Base-by-base conservation (phyloP, 441 rosid species). In the Aquilaria agallochum region DNA sequence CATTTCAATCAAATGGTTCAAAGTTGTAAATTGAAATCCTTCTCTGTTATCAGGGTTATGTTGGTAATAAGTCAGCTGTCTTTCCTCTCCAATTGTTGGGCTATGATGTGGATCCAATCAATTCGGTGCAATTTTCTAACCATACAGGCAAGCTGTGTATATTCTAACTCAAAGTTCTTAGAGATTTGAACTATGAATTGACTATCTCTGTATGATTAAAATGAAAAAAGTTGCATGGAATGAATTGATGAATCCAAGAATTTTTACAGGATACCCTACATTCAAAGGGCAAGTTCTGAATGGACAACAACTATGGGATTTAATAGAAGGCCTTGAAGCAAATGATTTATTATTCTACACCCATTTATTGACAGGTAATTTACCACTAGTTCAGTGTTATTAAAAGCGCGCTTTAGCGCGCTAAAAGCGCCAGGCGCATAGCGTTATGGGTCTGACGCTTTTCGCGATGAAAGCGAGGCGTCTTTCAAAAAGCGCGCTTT, bases 61-160 rank as follows among this genome's bases (percentile, higher is more conserved):
- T 95, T 63, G 99, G 99, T 53, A 95, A 95, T 76, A 95, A 95
- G 72, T 87, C 99, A 47, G 96, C 99, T 15, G 95, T 95, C 33
- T 95, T 95, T 60, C 98, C 97, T 74, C 95, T 95, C 60, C 99
- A 95, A 66, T 77, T 95, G 65, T 74, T 95, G 78, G 98, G 99
- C 51, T 95, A 79, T 68, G 99, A 95, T 78, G 97, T 95, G 58
- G 98, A 95, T 75, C 99, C 99, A 34, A 83, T 95, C 62, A 88
- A 92, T 78, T 95, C 99, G 2, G 99, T 95, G n/a, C 99, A 95
- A 74, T 92, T 95, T 79, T 95, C 99, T 5, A 95, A 95, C 67
- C 99, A 90, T 74, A 95, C 98, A 68, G 99, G 99, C 84, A 81
- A 81, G 77, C 80, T 66, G 73, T 76, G 77, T 73, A 67, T 55